Evolutionary conservation across 345 rosid species (phyloP).

Genomic region (Populus nigra): DNA sequence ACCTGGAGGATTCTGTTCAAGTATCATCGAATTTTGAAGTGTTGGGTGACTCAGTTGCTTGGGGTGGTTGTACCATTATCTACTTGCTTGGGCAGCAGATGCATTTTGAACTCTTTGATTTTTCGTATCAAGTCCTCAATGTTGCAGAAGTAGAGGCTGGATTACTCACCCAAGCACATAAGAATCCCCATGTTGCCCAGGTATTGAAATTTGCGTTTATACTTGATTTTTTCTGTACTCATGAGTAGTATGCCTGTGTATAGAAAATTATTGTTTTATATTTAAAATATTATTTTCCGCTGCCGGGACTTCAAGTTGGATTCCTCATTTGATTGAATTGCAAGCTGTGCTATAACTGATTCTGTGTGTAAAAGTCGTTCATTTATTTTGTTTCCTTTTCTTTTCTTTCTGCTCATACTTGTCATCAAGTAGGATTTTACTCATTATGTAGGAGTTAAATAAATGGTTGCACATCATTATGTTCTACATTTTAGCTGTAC

Average conservation of each 20-base stretch:
- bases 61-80: constrained; percentile 98
- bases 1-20: constrained; percentile 69
- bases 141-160: constrained; percentile 89
- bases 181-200: constrained; percentile 58
- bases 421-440: not conserved
- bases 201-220: constrained; percentile 31
- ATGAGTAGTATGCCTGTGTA: not conserved
- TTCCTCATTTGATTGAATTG: not conserved
- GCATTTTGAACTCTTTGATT: constrained; percentile 95
- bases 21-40: constrained; percentile 50
- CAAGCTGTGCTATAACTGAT: not conserved
- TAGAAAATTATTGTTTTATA: not conserved
- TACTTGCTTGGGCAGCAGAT: constrained; percentile 96
- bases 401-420: not conserved
- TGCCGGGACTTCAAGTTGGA: not conserved
- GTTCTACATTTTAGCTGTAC: not conserved
- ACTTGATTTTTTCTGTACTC: not conserved
- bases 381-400: not conserved
- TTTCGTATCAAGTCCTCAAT: constrained; percentile 93
- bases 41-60: constrained; percentile 88
- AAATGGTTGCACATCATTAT: not conserved
- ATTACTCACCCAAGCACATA: constrained; percentile 51
- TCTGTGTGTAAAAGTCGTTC: not conserved
- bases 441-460: not conserved
- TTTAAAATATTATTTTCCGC: not conserved